Base-by-base conservation (phyloP, 2,329 filamentous ascomycete genomes). In the Xenosphaeropsis pyriputrescens region DNA sequence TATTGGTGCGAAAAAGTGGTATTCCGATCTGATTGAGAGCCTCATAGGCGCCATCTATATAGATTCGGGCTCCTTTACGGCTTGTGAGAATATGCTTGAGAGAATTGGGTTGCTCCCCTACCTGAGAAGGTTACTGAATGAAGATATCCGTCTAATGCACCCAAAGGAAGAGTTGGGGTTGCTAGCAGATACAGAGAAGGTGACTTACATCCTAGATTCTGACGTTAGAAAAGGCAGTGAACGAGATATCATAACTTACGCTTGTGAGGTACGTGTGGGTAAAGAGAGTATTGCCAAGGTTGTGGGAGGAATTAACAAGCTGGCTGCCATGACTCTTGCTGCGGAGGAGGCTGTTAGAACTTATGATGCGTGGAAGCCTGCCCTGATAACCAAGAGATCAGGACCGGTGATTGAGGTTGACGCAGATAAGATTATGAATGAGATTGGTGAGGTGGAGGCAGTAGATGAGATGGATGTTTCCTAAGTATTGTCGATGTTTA, bases 11-110 rank as follows among this genome's bases (percentile, higher is more conserved):
- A 72, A 72, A 13, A 95, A 95, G 52, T 82, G 84, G 56, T 79
- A 81, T 57, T 89, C 81, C 0, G 88, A 95, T 54, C 60, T 95
- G 6, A 65, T 95, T 8, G 89, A 96, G 60, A 72, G 74, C 22
- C 54, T 93, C 0, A 57, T 96, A 0, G 89, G 84, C 0, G 88
- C 86, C 0, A 67, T 95, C 0, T 95, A 82, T 64, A 63, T 94
- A 15, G 91, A 96, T 54, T 82, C 68, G 0, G 81, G 80, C 0
- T 66, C 70, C 1, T 52, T 85, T 12, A 61, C 61, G 0, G 55
- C 53, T 0, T 93, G 85, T 48, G 62, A 68, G 36, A 50, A 38
- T 0, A 65, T 95, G 29, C 54, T 85, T 0, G 65, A 71, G 33
- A 59, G 62, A 0, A 59, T 85, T 3, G 85, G 85, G 0, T 63